Percentiles rank a stretch among this genome's conserved stretches.
Evolutionary conservation across 2,329 filamentous ascomycete species (phyloP).

Genomic region (Fusarium metavorans): DNA sequence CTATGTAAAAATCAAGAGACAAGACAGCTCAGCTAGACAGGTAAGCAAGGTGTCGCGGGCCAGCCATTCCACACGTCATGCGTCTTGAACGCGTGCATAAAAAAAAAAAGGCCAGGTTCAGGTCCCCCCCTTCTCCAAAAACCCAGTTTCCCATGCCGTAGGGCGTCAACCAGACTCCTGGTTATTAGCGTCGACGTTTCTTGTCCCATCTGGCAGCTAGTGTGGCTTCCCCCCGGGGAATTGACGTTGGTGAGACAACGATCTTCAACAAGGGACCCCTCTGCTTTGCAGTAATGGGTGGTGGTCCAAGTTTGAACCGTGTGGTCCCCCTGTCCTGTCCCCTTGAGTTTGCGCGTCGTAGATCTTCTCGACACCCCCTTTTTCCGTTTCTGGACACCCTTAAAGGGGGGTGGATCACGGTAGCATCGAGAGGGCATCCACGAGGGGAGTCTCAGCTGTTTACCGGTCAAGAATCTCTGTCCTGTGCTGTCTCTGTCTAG

Average conservation of each 20-base stretch:
- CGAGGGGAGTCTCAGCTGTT: not conserved
- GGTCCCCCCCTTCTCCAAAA: not conserved
- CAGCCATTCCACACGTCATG: not conserved
- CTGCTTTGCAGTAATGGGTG: not conserved
- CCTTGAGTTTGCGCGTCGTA: not conserved
- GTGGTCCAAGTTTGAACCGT: slow-evolving; percentile 1
- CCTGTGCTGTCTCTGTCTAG: not conserved
- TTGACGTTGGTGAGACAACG: slow-evolving; percentile 28
- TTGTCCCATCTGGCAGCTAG: not conserved
- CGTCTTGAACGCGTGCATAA: slow-evolving; percentile 7
- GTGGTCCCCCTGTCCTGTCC: not conserved
- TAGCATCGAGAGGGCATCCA: not conserved
- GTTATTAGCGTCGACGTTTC: slow-evolving; percentile 7
- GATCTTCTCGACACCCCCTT: slow-evolving; percentile 1
- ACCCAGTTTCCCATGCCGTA: not conserved
- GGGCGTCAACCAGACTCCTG: slow-evolving; percentile 12
- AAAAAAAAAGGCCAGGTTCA: not conserved
- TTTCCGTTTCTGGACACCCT: not conserved
- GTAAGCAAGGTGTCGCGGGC: not conserved
- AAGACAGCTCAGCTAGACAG: not conserved
- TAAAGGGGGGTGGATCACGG: not conserved
- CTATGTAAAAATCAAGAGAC: not conserved
- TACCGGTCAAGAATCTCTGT: not conserved
- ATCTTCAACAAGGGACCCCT: slow-evolving; percentile 26
- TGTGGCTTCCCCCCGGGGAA: slow-evolving; percentile 1